Evolutionary conservation across 805 yeast species (phyloP).

Genomic region (Metschnikowia vanudenii): DNA sequence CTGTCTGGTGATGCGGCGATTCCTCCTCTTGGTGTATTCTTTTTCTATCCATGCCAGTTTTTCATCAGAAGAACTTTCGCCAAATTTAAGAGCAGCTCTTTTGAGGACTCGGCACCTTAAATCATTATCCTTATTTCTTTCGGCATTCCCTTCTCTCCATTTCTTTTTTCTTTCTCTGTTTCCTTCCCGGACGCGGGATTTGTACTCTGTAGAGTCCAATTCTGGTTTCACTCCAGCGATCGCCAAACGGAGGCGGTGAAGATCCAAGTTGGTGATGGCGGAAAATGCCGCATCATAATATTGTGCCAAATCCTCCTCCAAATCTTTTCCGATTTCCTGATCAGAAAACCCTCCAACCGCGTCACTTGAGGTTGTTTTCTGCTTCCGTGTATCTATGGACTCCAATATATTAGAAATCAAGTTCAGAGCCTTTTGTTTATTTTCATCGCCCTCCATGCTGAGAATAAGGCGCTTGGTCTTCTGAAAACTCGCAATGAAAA

Average conservation of each 20-base stretch:
- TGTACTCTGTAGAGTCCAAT: slow-evolving; percentile 37
- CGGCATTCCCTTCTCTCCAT: slow-evolving; percentile 80
- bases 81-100: slow-evolving; percentile 67
- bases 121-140: slow-evolving; percentile 85
- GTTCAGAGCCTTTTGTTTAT: slow-evolving; percentile 21
- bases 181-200: slow-evolving; percentile 60
- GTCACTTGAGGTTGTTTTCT: background rate
- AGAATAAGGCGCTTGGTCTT: slow-evolving; percentile 34
- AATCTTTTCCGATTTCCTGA: background rate
- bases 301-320: slow-evolving; percentile 1
- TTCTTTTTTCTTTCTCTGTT: slow-evolving; percentile 76
- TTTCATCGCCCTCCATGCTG: slow-evolving; percentile 12
- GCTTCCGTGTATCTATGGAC: background rate
- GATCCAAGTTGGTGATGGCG: slow-evolving; percentile 26
- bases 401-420: slow-evolving; percentile 27
- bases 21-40: slow-evolving; percentile 67
- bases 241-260: slow-evolving; percentile 20
- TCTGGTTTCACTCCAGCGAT: slow-evolving; percentile 26
- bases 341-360: slow-evolving; percentile 9
- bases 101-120: slow-evolving; percentile 73
- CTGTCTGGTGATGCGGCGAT: slow-evolving; percentile 53
- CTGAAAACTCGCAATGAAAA: slow-evolving; percentile 30
- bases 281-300: slow-evolving; percentile 22
- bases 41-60: slow-evolving; percentile 67
- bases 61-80: slow-evolving; percentile 53